These are phyloP conservation scores for Rhizopogon vinicolor DNA, from an alignment of 768 basidiomycete species.

Conservation along the genomic window DNA sequence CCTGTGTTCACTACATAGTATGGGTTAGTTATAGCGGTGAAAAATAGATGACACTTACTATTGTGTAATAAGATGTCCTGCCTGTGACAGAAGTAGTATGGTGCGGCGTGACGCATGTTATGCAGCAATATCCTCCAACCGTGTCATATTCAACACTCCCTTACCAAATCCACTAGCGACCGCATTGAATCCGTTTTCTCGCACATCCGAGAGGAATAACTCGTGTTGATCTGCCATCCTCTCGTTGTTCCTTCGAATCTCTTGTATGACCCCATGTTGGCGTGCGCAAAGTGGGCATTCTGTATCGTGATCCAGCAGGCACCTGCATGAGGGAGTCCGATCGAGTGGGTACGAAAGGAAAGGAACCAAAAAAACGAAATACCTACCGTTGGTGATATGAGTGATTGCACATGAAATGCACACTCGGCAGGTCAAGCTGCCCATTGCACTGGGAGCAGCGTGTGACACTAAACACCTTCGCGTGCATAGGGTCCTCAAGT, in stretches of 20 bases:
- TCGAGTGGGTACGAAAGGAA: background rate
- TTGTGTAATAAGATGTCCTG: background rate
- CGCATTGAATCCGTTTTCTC: slow-evolving; percentile 63
- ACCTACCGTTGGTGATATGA: slow-evolving; percentile 89
- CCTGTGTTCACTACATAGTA: too few relatives aligned
- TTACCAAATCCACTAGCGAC: slow-evolving; percentile 68
- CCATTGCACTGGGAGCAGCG: slow-evolving; percentile 87
- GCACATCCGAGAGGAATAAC: slow-evolving; percentile 71
- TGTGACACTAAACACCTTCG: slow-evolving; percentile 91
- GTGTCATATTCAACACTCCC: slow-evolving; percentile 46
- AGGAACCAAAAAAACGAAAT: slow-evolving; percentile 2
- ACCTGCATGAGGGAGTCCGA: slow-evolving; percentile 41
- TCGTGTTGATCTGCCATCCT: slow-evolving; percentile 79
- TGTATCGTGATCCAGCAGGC: slow-evolving; percentile 82
- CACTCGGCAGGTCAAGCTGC: slow-evolving; percentile 85
- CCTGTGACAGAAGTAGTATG: background rate
- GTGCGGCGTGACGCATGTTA: background rate
- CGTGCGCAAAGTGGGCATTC: slow-evolving; percentile 89
- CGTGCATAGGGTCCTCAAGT: slow-evolving; percentile 70
- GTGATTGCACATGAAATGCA: slow-evolving; percentile 99
- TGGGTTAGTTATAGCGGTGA: background rate
- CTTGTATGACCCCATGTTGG: slow-evolving; percentile 84
- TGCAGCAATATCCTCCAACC: slow-evolving; percentile 19
- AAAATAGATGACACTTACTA: background rate
- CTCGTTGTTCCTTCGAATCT: slow-evolving; percentile 85